These are phyloP conservation scores for Colletotrichum tofieldiae DNA, from an alignment of 2,329 filamentous ascomycete genomes.

Conservation along the genomic window DNA sequence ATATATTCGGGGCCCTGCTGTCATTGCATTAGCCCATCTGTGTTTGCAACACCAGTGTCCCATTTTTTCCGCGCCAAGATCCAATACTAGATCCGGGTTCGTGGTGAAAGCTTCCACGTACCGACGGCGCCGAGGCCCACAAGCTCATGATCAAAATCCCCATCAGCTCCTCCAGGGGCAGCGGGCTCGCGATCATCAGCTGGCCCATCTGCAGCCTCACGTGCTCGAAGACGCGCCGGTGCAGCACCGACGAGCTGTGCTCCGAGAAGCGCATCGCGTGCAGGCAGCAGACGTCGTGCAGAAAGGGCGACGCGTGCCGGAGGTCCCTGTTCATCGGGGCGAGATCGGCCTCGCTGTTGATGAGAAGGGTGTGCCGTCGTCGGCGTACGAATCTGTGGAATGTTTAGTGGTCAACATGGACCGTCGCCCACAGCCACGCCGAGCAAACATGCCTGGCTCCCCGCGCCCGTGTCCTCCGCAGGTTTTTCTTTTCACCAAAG, in stretches of 20 bases:
- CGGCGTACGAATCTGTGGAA: constrained; percentile 32
- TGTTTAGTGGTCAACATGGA: background rate
- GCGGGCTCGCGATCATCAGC: constrained; percentile 56
- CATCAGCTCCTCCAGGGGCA: constrained; percentile 59
- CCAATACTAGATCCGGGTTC: background rate
- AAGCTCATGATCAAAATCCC: constrained; percentile 57
- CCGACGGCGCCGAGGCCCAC: constrained; percentile 37
- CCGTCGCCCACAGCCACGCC: background rate
- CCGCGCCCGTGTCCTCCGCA: background rate
- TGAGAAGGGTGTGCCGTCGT: constrained; percentile 31
- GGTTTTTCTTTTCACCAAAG: background rate
- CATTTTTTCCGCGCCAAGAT: background rate
- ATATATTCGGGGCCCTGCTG: constrained; percentile 53
- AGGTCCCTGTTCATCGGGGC: constrained; percentile 44
- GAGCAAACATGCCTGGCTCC: too few species aligned
- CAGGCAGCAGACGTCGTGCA: constrained; percentile 58
- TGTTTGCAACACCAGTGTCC: background rate
- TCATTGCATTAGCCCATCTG: background rate
- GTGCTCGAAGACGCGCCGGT: constrained; percentile 58
- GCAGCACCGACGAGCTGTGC: constrained; percentile 45
- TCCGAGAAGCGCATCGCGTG: constrained; percentile 48
- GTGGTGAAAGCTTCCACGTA: background rate
- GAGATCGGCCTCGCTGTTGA: constrained; percentile 38
- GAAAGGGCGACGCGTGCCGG: constrained; percentile 55
- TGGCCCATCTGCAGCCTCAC: constrained; percentile 57